Percentiles rank a stretch among this genome's conserved stretches.
Conservation (phyloP, 768 basidiomycete species). For the Boletus insuetus region DNA sequence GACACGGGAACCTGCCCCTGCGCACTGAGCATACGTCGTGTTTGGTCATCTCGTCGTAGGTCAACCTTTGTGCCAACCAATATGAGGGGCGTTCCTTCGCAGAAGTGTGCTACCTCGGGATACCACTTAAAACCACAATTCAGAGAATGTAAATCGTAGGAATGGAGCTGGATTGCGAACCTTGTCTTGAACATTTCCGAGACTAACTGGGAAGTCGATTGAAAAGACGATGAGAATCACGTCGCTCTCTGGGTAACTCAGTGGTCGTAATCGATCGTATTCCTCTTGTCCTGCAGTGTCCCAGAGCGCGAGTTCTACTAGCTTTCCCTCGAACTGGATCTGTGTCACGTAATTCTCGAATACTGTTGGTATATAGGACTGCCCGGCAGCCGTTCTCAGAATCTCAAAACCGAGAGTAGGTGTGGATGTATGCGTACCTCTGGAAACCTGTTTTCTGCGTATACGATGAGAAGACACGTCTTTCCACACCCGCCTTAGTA, state of each 20-base stretch:
- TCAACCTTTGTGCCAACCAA: slow-evolving; percentile 95
- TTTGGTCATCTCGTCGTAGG: slow-evolving; percentile 80
- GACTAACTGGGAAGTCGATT: slow-evolving; percentile 86
- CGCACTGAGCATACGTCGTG: slow-evolving; percentile 83
- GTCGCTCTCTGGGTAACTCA: slow-evolving; percentile 86
- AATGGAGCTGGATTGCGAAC: slow-evolving; percentile 37
- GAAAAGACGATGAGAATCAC: slow-evolving; percentile 95
- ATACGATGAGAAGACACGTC: slow-evolving; percentile 95
- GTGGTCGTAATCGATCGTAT: slow-evolving; percentile 84
- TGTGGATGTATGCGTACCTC: slow-evolving; percentile 57
- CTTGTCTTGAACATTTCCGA: slow-evolving; percentile 90
- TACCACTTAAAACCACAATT: slow-evolving; percentile 62
- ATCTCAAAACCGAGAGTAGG: slow-evolving; percentile 6
- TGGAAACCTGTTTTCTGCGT: slow-evolving; percentile 94
- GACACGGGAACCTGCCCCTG: slow-evolving; percentile 85
- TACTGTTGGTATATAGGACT: slow-evolving; percentile 92
- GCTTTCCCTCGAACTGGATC: slow-evolving; percentile 81
- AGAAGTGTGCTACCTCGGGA: slow-evolving; percentile 91
- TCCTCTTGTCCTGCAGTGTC: slow-evolving; percentile 98
- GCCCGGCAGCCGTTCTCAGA: slow-evolving; percentile 16
- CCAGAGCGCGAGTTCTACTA: slow-evolving; percentile 96
- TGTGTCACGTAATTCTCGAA: slow-evolving; percentile 94
- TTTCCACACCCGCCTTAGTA: slow-evolving; percentile 79
- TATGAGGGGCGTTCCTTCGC: slow-evolving; percentile 84
- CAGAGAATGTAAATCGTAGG: slow-evolving; percentile 2